These are phyloP conservation scores for Luffa aegyptiaca DNA, from an alignment of 306 rosid genomes.

Conservation along the genomic window DNA sequence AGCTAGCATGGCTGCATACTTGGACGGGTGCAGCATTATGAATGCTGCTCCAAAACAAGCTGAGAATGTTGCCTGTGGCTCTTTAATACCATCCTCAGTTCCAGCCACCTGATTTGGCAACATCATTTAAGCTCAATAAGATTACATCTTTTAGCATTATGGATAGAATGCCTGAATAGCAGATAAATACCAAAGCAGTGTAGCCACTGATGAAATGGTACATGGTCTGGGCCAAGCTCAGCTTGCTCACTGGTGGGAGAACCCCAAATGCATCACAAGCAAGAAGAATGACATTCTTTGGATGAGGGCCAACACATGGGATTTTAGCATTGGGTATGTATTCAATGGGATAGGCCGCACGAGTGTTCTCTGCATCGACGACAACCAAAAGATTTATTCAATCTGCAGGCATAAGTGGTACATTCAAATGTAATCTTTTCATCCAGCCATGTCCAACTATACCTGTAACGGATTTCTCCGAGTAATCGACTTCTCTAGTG, in stretches of 20 bases:
- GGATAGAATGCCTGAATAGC: not conserved
- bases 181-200: constrained; percentile 68
- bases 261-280: constrained; percentile 96
- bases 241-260: constrained; percentile 87
- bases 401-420: not conserved
- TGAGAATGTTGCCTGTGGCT: constrained; percentile 87
- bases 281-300: constrained; percentile 77
- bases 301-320: constrained; percentile 86
- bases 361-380: constrained; percentile 59
- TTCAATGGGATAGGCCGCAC: constrained; percentile 87
- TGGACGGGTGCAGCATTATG: constrained; percentile 84
- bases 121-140: not conserved
- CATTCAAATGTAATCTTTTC: not conserved
- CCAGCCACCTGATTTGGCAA: constrained; percentile 60
- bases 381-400: not conserved
- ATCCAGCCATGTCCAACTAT: not conserved
- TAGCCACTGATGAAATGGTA: constrained; percentile 94
- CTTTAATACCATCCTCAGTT: constrained; percentile 84
- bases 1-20: constrained; percentile 83
- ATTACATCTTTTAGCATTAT: not conserved
- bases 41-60: constrained; percentile 96
- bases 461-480: constrained; percentile 84
- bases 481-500: constrained; percentile 59
- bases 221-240: constrained; percentile 83
- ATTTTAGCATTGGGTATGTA: constrained; percentile 80